Conservation (phyloP, 2,329 filamentous ascomycete species). For the Ustulina deusta region DNA sequence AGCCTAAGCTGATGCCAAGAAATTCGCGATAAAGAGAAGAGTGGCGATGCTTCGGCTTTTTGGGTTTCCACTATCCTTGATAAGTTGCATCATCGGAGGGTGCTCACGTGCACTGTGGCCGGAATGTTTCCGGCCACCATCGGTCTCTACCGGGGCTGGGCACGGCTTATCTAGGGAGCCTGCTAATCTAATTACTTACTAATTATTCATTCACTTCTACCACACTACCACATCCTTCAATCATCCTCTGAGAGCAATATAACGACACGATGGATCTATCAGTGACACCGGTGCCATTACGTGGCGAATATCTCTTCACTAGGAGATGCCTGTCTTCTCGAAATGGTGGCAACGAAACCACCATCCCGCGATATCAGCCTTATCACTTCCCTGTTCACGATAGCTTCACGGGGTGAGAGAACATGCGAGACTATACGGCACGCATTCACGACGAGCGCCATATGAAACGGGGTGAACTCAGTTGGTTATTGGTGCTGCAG, state of each 20-base stretch:
- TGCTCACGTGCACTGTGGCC: conserved; percentile 38
- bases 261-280: neutral
- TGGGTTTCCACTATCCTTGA: neutral
- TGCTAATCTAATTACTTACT: conserved; percentile 35
- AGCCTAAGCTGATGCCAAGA: neutral
- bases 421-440: neutral
- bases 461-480: conserved; percentile 12
- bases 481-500: neutral
- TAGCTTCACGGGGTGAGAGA: conserved; percentile 15
- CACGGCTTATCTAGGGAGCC: conserved; percentile 30
- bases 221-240: neutral
- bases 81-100: conserved; percentile 14
- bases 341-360: neutral
- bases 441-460: neutral
- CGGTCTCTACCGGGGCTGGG: conserved; percentile 33
- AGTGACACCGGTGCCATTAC: neutral
- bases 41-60: neutral
- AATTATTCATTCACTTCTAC: conserved; percentile 11
- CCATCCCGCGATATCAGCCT: conserved; percentile 5
- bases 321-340: neutral
- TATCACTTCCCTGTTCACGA: conserved; percentile 19
- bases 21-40: neutral
- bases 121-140: conserved; percentile 40
- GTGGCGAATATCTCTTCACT: neutral
- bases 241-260: neutral